These are phyloP conservation scores for Pichia thaimueangensis DNA, from an alignment of 805 yeast species.

Conservation along the genomic window DNA sequence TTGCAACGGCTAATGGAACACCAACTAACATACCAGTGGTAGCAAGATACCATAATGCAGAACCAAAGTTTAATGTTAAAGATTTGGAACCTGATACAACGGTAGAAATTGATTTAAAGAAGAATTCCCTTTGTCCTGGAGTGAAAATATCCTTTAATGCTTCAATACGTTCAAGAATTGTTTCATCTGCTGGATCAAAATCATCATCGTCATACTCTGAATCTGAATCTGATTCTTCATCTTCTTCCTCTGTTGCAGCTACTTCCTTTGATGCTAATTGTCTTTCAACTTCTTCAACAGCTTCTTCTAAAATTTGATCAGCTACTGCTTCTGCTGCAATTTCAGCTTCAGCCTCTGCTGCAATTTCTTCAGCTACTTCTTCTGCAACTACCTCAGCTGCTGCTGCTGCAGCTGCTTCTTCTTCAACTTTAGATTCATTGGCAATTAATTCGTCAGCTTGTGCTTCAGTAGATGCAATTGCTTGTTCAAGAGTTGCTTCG, in stretches of 20 bases:
- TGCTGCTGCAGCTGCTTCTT: slow-evolving; percentile 5
- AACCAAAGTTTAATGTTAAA: slow-evolving; percentile 59
- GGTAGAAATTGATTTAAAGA: slow-evolving; percentile 26
- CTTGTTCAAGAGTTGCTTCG: slow-evolving; percentile 9
- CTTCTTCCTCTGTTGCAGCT: slow-evolving; percentile 30
- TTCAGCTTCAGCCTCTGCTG: slow-evolving; percentile 24
- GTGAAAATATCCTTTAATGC: slow-evolving; percentile 91
- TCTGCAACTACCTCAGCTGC: slow-evolving; percentile 9
- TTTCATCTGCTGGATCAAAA: slow-evolving; percentile 70
- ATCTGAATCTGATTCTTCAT: slow-evolving; percentile 33
- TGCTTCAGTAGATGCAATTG: slow-evolving; percentile 10
- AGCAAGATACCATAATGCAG: slow-evolving; percentile 76
- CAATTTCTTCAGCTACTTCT: slow-evolving; percentile 12
- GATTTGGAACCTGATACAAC: slow-evolving; percentile 37
- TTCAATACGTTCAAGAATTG: slow-evolving; percentile 75
- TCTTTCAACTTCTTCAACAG: slow-evolving; percentile 30
- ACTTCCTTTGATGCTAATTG: slow-evolving; percentile 21
- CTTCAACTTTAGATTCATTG: slow-evolving; percentile 14
- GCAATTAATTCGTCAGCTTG: slow-evolving; percentile 8
- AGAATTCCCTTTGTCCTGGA: slow-evolving; percentile 66
- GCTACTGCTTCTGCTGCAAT: slow-evolving; percentile 18
- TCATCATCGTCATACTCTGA: slow-evolving; percentile 66
- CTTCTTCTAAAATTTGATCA: slow-evolving; percentile 31
- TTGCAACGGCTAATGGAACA: slow-evolving; percentile 85
- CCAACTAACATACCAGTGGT: slow-evolving; percentile 82